Evolutionary conservation across 306 rosid genomes (phyloP).

Genomic region (Cucurbita argyrosperma): DNA sequence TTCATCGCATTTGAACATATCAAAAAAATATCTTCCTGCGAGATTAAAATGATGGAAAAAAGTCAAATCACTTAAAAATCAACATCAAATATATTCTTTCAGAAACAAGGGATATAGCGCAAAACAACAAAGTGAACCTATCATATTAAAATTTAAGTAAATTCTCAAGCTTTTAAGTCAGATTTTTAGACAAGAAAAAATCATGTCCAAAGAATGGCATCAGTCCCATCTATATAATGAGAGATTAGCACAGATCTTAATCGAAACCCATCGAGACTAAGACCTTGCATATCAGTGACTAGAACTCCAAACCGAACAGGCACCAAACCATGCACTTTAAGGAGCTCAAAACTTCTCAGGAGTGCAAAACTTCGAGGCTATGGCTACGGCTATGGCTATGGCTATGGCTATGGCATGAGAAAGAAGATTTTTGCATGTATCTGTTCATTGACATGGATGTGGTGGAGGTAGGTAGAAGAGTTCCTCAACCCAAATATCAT

Average conservation of each 20-base stretch:
- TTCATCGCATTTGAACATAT: constrained; percentile 92
- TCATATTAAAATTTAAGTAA: neutral
- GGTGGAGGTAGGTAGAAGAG: neutral
- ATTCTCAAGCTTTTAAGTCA: neutral
- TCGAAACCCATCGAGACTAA: neutral
- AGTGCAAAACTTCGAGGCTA: too few species aligned
- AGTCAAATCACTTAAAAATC: neutral
- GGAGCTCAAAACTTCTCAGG: neutral
- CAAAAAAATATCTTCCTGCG: constrained; percentile 76
- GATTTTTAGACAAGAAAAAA: neutral
- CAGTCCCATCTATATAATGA: neutral
- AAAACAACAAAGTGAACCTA: neutral
- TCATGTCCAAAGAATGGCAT: neutral
- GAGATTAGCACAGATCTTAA: neutral
- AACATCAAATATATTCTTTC: neutral
- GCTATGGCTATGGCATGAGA: neutral
- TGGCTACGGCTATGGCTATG: too few species aligned
- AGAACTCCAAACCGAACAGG: neutral
- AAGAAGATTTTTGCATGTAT: neutral
- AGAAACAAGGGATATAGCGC: neutral
- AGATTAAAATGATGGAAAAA: constrained; percentile 11
- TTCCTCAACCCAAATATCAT: neutral
- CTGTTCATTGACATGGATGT: neutral
- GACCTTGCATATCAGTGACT: neutral
- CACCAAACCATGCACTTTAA: neutral